phyloP scores from a whole-genome alignment of 106 monocot genomes.

The Dioscorea alata region DNA sequence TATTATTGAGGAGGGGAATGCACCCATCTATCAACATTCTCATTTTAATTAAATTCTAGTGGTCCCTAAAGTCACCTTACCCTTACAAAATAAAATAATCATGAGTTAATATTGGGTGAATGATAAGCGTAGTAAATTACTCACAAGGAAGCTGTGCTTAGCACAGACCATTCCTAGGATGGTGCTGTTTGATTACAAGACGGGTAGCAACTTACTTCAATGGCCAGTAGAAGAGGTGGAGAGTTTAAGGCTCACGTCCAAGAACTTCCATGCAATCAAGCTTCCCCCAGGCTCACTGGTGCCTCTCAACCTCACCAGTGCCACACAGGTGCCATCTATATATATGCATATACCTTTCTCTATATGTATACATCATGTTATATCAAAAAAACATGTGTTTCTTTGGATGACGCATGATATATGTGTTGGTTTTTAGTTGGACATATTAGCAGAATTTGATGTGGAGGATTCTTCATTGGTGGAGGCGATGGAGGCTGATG shows the following conservation, averaged over 20 bases:
- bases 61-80: too few species aligned
- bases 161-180: conserved; percentile 50
- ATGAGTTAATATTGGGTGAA: too few species aligned
- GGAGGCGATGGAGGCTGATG: conserved; percentile 36
- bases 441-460: conserved; percentile 70
- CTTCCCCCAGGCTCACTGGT: conserved; percentile 34
- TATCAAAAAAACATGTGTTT: too few species aligned
- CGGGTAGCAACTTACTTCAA: conserved; percentile 46
- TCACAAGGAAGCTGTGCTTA: not conserved
- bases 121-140: too few species aligned
- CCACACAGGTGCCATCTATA: conserved; percentile 36
- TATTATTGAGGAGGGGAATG: too few species aligned
- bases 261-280: conserved; percentile 20
- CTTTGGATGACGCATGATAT: not conserved
- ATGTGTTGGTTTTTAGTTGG: conserved; percentile 39
- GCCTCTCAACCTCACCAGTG: conserved; percentile 26
- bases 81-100: too few species aligned
- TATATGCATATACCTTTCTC: too few species aligned
- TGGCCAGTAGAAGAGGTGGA: conserved; percentile 77
- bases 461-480: conserved; percentile 25
- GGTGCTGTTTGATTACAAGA: conserved; percentile 44
- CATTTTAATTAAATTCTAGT: too few species aligned
- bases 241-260: conserved; percentile 23
- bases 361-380: too few species aligned
- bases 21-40: too few species aligned